phyloP scores from a whole-genome alignment of 75 land plant genomes.

The Pinus taeda region DNA sequence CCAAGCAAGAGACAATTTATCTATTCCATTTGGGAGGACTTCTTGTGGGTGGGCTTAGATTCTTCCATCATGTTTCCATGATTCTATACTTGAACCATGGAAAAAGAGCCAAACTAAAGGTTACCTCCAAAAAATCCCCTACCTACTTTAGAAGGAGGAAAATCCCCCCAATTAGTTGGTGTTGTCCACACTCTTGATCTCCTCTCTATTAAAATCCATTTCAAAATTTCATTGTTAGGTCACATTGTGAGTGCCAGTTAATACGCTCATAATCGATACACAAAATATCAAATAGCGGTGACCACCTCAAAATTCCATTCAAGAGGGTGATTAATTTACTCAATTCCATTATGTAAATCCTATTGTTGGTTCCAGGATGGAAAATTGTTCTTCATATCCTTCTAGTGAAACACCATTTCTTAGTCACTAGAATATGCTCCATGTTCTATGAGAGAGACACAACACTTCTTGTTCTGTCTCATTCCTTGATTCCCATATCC shows the following conservation, averaged over 20 bases:
- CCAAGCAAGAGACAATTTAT: not conserved
- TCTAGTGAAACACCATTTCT: not conserved
- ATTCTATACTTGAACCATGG: constrained; percentile 42
- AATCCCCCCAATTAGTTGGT: not conserved
- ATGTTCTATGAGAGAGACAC: not conserved
- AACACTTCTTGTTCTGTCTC: not conserved
- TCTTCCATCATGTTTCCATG: constrained; percentile 38
- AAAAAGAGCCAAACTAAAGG: constrained; percentile 27
- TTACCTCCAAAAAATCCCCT: not conserved
- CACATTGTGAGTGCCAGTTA: too few relatives aligned
- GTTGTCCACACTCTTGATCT: not conserved
- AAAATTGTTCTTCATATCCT: not conserved
- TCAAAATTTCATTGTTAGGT: not conserved
- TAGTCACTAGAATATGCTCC: not conserved
- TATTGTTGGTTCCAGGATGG: too few relatives aligned
- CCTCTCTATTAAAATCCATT: not conserved
- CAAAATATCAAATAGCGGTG: not conserved
- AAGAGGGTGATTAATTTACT: not conserved
- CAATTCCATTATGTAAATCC: not conserved
- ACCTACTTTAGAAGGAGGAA: not conserved
- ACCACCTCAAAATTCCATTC: not conserved
- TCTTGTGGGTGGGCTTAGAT: constrained; percentile 45
- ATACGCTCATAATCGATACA: not conserved
- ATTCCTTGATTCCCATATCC: too few relatives aligned
- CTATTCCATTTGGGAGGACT: constrained; percentile 22